A percentile compares a stretch with the other conserved stretches of the same genome.
Conservation (phyloP, 495 filamentous ascomycete genomes). For the Penicillium taxi region DNA sequence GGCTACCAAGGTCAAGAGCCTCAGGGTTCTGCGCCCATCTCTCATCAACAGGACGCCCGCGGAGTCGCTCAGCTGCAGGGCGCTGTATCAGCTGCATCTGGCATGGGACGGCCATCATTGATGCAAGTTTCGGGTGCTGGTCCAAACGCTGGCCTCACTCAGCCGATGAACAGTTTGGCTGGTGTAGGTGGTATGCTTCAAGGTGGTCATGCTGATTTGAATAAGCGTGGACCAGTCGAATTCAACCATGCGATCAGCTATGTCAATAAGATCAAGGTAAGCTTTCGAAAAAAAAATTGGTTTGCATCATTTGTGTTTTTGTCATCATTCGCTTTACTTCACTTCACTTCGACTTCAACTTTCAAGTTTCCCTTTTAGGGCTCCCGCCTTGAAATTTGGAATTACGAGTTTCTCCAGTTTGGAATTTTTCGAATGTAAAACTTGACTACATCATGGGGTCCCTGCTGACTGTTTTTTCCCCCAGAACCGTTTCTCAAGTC, state of each 20-base stretch:
- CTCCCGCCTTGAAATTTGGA: too few species aligned
- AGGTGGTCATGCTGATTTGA: slow-evolving; percentile 54
- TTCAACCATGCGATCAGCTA: slow-evolving; percentile 99
- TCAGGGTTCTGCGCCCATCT: slow-evolving; percentile 44
- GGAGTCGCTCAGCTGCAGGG: slow-evolving; percentile 74
- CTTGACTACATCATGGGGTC: too few species aligned
- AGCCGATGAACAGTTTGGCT: slow-evolving; percentile 39
- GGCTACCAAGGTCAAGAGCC: slow-evolving; percentile 42
- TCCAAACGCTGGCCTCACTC: slow-evolving; percentile 40
- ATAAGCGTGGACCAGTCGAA: slow-evolving; percentile 90
- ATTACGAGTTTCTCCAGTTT: too few species aligned
- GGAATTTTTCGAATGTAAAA: too few species aligned
- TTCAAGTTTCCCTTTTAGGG: too few species aligned
- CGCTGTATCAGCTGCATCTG: slow-evolving; percentile 57
- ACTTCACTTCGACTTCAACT: too few species aligned
- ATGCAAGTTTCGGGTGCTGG: slow-evolving; percentile 40
- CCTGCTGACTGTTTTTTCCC: not conserved
- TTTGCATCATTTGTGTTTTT: too few species aligned
- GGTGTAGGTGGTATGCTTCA: slow-evolving; percentile 41
- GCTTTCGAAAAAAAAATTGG: too few species aligned
- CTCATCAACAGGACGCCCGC: slow-evolving; percentile 72
- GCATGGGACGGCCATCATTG: slow-evolving; percentile 33
- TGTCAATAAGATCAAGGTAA: slow-evolving; percentile 98
- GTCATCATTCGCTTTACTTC: too few species aligned
- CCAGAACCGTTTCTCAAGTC: slow-evolving; percentile 88